Evolutionary conservation across 2,329 filamentous ascomycete species (phyloP).

Genomic region (Hypocreales sp.): DNA sequence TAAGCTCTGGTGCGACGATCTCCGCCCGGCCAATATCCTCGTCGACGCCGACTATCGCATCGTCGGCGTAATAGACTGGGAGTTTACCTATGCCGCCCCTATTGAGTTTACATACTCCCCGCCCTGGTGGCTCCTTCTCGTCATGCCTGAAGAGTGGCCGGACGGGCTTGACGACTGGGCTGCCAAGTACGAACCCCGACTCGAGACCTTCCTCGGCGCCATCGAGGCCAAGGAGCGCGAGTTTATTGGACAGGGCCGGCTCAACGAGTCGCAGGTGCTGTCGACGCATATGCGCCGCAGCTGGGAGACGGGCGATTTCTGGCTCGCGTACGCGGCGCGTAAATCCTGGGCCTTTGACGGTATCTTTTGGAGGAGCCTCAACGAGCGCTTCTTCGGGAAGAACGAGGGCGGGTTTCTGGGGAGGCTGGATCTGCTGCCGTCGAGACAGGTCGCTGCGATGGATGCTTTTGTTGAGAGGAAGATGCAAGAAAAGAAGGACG

Average conservation of each 20-base stretch:
- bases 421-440: conserved; percentile 9
- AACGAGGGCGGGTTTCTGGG: conserved; percentile 6
- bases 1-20: conserved; percentile 14
- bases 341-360: conserved; percentile 22
- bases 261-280: conserved; percentile 6
- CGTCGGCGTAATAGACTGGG: conserved; percentile 23
- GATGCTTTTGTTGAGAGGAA: conserved; percentile 9
- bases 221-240: conserved; percentile 15
- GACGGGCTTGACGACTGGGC: conserved; percentile 14
- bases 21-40: conserved; percentile 16
- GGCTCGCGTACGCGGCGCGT: conserved; percentile 18
- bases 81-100: conserved; percentile 20
- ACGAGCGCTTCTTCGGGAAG: conserved; percentile 16
- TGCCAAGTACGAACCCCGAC: conserved; percentile 13
- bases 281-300: conserved; percentile 18
- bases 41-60: conserved; percentile 11
- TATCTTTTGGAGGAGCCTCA: conserved; percentile 20
- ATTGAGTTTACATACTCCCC: conserved; percentile 17
- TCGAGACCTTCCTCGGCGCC: conserved; percentile 16
- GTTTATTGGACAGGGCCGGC: conserved; percentile 1
- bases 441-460: conserved; percentile 8
- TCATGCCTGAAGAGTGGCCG: conserved; percentile 15
- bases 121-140: conserved; percentile 23
- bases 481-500: conserved; percentile 3
- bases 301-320: conserved; percentile 17